Percentiles rank a stretch among this genome's conserved stretches.
phyloP scores from a whole-genome alignment of 1,139 yeast species.

The Chernovozyma aurita region DNA sequence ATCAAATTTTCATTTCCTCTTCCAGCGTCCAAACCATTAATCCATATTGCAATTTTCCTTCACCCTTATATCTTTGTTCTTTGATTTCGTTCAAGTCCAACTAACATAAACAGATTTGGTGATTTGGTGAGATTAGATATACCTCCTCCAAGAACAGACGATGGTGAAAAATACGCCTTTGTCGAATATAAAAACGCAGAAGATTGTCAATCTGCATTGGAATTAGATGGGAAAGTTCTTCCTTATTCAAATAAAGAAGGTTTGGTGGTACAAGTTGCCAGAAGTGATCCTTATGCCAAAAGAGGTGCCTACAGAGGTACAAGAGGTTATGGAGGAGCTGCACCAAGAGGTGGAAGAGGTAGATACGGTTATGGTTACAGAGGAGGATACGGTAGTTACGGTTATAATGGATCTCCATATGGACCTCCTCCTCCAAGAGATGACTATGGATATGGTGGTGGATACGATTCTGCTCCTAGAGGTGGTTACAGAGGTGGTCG shows the following conservation, averaged over 20 bases:
- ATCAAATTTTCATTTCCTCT: no score
- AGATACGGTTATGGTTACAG: conserved; percentile 12
- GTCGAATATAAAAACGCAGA: conserved; percentile 59
- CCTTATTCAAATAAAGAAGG: conserved; percentile 34
- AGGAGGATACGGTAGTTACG: conserved; percentile 9
- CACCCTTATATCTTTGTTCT: no score
- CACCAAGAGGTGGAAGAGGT: conserved; percentile 15
- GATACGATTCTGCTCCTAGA: conserved; percentile 4
- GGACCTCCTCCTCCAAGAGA: conserved; percentile 5
- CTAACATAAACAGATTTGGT: conserved; percentile 45
- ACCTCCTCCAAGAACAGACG: conserved; percentile 64
- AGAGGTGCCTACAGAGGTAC: conserved; percentile 29
- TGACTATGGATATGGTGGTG: conserved; percentile 6
- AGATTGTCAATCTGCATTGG: conserved; percentile 61
- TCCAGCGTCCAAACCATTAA: no score
- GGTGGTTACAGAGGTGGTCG: conserved; percentile 9
- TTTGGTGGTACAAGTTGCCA: conserved; percentile 55
- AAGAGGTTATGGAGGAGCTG: conserved; percentile 6
- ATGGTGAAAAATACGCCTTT: conserved; percentile 67
- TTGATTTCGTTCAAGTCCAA: conserved; percentile 3
- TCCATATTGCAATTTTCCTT: no score
- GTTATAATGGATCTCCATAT: conserved; percentile 8
- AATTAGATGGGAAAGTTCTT: conserved; percentile 43
- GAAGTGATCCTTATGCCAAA: conserved; percentile 49
- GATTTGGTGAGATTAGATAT: conserved; percentile 63